These are phyloP conservation scores for Calonectria pseudoreteaudii DNA, from an alignment of 2,329 filamentous ascomycete species.

Conservation along the genomic window DNA sequence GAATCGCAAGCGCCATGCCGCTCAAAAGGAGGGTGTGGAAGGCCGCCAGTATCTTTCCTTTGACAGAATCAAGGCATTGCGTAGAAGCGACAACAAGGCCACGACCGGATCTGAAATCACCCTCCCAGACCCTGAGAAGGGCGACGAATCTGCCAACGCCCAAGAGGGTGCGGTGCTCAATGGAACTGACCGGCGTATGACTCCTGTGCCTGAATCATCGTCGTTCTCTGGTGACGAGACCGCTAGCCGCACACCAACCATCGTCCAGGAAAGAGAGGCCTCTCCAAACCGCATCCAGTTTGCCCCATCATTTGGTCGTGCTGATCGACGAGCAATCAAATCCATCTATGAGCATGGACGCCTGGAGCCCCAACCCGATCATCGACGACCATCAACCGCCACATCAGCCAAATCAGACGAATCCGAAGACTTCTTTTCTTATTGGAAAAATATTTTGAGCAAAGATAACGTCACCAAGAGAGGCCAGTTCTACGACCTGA, in stretches of 20 bases:
- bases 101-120: not conserved
- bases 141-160: not conserved
- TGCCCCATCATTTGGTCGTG: slow-evolving; percentile 17
- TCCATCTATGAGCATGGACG: slow-evolving; percentile 39
- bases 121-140: not conserved
- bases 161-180: not conserved
- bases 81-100: slow-evolving; percentile 1
- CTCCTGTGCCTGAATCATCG: slow-evolving; percentile 34
- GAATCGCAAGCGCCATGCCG: slow-evolving; percentile 36
- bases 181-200: slow-evolving; percentile 29
- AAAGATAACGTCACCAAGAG: slow-evolving; percentile 60
- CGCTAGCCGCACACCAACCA: slow-evolving; percentile 37
- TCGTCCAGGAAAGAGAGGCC: slow-evolving; percentile 22
- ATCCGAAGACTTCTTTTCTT: slow-evolving; percentile 42
- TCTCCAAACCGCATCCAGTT: slow-evolving; percentile 40
- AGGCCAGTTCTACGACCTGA: slow-evolving; percentile 66
- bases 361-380: not conserved
- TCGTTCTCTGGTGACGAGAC: slow-evolving; percentile 35
- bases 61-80: slow-evolving; percentile 35
- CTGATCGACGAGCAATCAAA: slow-evolving; percentile 17
- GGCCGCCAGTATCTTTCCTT: slow-evolving; percentile 37
- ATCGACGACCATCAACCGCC: slow-evolving; percentile 33
- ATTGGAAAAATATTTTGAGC: slow-evolving; percentile 50
- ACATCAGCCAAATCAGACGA: slow-evolving; percentile 37
- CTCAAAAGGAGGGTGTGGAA: slow-evolving; percentile 8